Evolutionary conservation across 768 basidiomycete species (phyloP).

Genomic region (Guyanaporus albipodus): DNA sequence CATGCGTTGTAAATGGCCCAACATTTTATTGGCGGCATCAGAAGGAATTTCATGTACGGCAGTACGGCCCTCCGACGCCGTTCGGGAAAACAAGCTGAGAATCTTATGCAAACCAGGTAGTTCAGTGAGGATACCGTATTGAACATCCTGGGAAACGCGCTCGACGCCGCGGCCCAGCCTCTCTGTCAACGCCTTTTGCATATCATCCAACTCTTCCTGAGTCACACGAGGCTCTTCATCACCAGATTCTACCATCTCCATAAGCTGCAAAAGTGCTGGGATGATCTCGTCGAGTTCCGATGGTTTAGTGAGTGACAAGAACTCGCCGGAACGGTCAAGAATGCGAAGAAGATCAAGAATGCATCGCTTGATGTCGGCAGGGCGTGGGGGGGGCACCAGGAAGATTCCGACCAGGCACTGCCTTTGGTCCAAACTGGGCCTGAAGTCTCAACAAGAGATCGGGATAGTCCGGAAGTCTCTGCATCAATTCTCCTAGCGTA

Average conservation of each 20-base stretch:
- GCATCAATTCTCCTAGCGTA: background rate
- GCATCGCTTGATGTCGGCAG: background rate
- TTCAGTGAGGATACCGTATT: background rate
- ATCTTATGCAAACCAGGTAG: background rate
- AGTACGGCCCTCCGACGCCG: background rate
- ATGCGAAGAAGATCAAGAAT: background rate
- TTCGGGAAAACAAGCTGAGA: background rate
- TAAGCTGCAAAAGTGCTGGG: background rate
- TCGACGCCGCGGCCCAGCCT: background rate
- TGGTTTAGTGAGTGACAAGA: background rate
- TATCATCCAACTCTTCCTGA: background rate
- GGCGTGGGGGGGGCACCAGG: background rate
- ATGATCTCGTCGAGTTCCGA: background rate
- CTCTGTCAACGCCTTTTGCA: background rate
- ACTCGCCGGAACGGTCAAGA: background rate
- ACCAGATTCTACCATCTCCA: background rate
- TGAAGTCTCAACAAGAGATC: background rate
- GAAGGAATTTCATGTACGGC: background rate
- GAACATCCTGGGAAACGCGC: background rate
- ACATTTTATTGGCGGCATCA: background rate
- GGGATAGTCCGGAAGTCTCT: background rate
- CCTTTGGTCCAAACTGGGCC: background rate
- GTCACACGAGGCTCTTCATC: background rate
- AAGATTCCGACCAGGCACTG: background rate
- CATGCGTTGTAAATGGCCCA: background rate